Base-by-base conservation (phyloP, 2,329 filamentous ascomycete genomes). In the Akanthomyces lecanii region DNA sequence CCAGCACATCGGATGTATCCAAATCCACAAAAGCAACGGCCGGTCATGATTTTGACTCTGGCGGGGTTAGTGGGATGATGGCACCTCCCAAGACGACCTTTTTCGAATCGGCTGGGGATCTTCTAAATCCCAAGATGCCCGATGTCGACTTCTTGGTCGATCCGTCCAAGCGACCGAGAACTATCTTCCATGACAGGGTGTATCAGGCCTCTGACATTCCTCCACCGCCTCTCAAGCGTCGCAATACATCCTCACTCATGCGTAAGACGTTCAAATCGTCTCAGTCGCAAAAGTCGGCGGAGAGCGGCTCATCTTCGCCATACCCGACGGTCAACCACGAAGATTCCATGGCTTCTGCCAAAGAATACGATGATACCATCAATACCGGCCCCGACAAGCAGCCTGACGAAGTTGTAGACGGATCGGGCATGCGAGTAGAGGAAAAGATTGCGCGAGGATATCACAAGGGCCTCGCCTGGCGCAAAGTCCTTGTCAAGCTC, bases 391-490 rank as follows among this genome's bases (percentile, higher is more conserved):
- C 79, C 0, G 76, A 80, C 55, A 80, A 78, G 67, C 66, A 73
- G 1, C 65, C 69, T 2, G 67, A 71, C 8, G 75, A 78, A 54
- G 66, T 74, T 0, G 73, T 86, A 3, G 87, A 89, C 68, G 81
- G 77, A 18, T 85, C 87, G 11, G 85, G 79, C 66, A 93, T 98
- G 86, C 91, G 90, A 66, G 92, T 98, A 0, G 95, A 99, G 75
- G 95, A 99, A 75, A 98, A 97, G 77, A 99, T 99, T 68, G 95
- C 95, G 1, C 86, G 95, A 53, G 95, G 92, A 16, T 99, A 99
- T 76, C 95, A 99, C 74, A 87, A 88, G 14, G 92, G 92, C 66
- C 78, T 99, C 23, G 91, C 91, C 1, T 99, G 95, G 95, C 90
- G 95, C 52, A 99, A 99, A 73, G 95, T 99, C 1, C 85, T 99